A percentile compares a stretch with the other conserved stretches of the same genome.
Conservation (phyloP, 2,329 filamentous ascomycete species). For the Colletotrichum aenigma region DNA sequence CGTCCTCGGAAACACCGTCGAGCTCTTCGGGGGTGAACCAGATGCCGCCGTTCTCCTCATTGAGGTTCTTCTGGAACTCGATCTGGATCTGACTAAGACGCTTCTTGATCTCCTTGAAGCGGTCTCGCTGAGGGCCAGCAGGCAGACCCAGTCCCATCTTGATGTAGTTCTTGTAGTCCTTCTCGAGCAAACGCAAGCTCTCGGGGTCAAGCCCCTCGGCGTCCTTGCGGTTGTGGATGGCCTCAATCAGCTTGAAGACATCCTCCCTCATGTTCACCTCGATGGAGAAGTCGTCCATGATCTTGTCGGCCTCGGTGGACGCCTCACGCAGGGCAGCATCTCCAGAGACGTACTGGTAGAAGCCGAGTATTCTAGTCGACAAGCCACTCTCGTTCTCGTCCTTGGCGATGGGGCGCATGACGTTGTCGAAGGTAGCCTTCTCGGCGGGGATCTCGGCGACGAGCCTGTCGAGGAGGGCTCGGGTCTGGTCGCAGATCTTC, state of each 20-base stretch:
- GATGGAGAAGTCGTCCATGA: slow-evolving; percentile 78
- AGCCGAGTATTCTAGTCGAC: slow-evolving; percentile 70
- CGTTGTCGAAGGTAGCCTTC: slow-evolving; percentile 58
- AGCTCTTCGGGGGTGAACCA: slow-evolving; percentile 80
- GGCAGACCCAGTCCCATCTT: slow-evolving; percentile 76
- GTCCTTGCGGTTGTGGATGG: slow-evolving; percentile 56
- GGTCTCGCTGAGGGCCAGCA: slow-evolving; percentile 71
- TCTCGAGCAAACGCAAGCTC: slow-evolving; percentile 74
- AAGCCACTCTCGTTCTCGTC: slow-evolving; percentile 72
- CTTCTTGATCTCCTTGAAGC: slow-evolving; percentile 89
- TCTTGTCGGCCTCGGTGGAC: slow-evolving; percentile 75
- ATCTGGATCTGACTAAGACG: slow-evolving; percentile 76
- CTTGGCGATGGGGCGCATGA: slow-evolving; percentile 69
- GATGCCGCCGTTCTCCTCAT: slow-evolving; percentile 81
- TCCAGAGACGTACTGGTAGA: slow-evolving; percentile 80
- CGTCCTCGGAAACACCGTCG: slow-evolving; percentile 75
- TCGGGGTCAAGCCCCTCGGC: slow-evolving; percentile 68
- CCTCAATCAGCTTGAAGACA: slow-evolving; percentile 71
- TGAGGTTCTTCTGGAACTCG: slow-evolving; percentile 78
- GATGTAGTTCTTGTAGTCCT: slow-evolving; percentile 78
- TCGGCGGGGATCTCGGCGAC: slow-evolving; percentile 62
- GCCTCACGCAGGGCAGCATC: slow-evolving; percentile 74
- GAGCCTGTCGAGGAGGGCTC: slow-evolving; percentile 69
- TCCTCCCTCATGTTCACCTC: slow-evolving; percentile 84
- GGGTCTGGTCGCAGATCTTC: slow-evolving; percentile 65